Evolutionary conservation across 495 filamentous ascomycete species (phyloP).

Genomic region (Aspergillus nanangensis): DNA sequence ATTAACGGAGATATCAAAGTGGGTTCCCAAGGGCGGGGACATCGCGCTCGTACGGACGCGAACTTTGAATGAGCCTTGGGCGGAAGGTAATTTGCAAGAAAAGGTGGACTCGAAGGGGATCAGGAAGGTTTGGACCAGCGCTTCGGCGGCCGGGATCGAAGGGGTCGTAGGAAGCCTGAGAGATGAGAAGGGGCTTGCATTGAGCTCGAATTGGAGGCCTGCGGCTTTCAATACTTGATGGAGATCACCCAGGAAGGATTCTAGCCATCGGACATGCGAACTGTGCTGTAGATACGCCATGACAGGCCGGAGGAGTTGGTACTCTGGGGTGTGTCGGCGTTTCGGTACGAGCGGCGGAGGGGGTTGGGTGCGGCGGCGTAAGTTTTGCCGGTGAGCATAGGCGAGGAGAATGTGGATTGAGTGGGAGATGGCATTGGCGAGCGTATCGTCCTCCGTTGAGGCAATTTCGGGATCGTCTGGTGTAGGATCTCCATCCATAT

Average conservation of each 20-base stretch:
- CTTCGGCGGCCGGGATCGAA: conserved; percentile 27
- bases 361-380: conserved; percentile 55
- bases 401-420: conserved; percentile 66
- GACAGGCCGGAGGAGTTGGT: conserved; percentile 61
- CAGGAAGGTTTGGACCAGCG: conserved; percentile 34
- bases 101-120: conserved; percentile 39
- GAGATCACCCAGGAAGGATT: conserved; percentile 33
- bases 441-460: conserved; percentile 20
- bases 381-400: conserved; percentile 65
- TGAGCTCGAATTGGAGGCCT: conserved; percentile 31
- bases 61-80: conserved; percentile 38
- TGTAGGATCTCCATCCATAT: conserved; percentile 38
- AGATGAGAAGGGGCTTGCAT: conserved; percentile 24
- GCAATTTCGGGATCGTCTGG: conserved; percentile 4
- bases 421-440: conserved; percentile 54
- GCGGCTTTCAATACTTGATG: conserved; percentile 35
- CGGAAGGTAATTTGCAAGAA: conserved; percentile 30
- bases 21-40: conserved; percentile 39
- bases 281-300: conserved; percentile 62
- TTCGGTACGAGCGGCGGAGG: conserved; percentile 54
- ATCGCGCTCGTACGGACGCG: conserved; percentile 40
- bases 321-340: conserved; percentile 45
- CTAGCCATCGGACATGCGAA: conserved; percentile 33
- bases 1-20: conserved; percentile 40
- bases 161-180: conserved; percentile 6